Base-by-base conservation (phyloP, 2,329 filamentous ascomycete species). In the Thielaviopsis populi region DNA sequence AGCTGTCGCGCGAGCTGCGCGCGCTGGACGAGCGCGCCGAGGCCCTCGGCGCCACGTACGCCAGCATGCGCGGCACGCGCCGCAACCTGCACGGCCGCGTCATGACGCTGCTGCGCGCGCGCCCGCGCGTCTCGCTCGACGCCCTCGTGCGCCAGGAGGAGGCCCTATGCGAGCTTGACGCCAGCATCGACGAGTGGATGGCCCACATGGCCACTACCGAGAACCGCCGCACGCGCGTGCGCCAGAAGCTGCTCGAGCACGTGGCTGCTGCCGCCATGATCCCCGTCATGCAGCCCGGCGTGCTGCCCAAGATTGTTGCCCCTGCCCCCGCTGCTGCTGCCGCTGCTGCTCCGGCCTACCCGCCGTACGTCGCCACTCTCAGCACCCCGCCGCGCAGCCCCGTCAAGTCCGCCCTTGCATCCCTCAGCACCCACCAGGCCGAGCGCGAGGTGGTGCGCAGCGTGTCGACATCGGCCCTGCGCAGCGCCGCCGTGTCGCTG, bases 171-270 rank as follows among this genome's bases (percentile, higher is more conserved):
- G 88, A 91, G 72, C 80, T 92, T 6, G 88, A 92, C 70, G 76
- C 80, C 17, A 88, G 85, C 2, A 91, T 92, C 67, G 88, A 91
- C 69, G 87, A 90, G 71, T 91, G 88, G 85, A 83, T 88, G 59
- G 78, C 75, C 69, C 91, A 91, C 75, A 80, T 91, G n/a, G 88
- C 91, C 70, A 81, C 86, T 67, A 86, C 87, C 10, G 88, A 92
- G 73, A 89, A 91, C 71, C 80, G 88, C 70, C 83, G 88, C 48
- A 85, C 84, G 17, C 80, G 86, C 6, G 83, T 92, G 54, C 82
- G 87, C 43, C 87, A 91, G 71, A 92, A 91, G 77, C 77, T 92
- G 13, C 80, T 92, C 2, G 88, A 92, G 73, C 88, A 92, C 70
- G 84, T 91, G 62, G 88, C 88, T 58, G 88, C 87, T 17, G 86